Base-by-base conservation (phyloP, 2,329 filamentous ascomycete genomes). In the Ramularia endophylla region DNA sequence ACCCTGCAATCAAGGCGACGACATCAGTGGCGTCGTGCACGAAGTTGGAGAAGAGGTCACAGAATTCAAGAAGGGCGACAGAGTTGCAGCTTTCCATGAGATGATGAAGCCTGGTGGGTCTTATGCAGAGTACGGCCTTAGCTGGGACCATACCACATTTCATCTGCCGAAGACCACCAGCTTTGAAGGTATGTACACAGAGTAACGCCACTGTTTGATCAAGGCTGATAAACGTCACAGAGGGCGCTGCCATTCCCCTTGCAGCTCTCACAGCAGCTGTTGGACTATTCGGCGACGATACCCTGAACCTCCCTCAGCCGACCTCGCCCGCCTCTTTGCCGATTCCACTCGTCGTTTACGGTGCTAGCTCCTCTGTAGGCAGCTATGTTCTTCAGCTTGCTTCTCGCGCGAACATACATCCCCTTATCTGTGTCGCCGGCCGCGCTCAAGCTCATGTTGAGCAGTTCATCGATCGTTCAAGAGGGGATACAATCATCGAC, bases 91-190 rank as follows among this genome's bases (percentile, higher is more conserved):
- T 2, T 77, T 78, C 62, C 69, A 73, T 44, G 54, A 63, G 44
- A 79, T 81, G 69, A 46, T 60, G 22, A 59, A 62, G 0, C 65
- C 70, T 0, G 56, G 67, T 22, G 80, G 80, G 2, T 70, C 66
- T 5, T 83, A 73, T 46, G 80, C 78, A 3, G 78, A 82, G 53
- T 83, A 82, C 47, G 73, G 76, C 2, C 60, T 81, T 9, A 71
- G 72, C 0, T 72, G 66, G 60, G 68, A 70, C 25, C 67, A 75
- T 52, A 76, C 76, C 0, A 79, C 77, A 0, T 80, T 81, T 54
- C 72, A 72, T 50, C 61, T 79, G 12, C 73, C 76, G 0, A 49
- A 64, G 29, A 60, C 65, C 17, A 67, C 68, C 2, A 68, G 64
- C 22, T 78, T 75, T 41, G 74, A 80, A 58, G 72, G 71, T 70